Evolutionary conservation across 306 rosid species (phyloP), one percentile per base, ranked within the genome.

Genomic region (Quercus ilex): DNA sequence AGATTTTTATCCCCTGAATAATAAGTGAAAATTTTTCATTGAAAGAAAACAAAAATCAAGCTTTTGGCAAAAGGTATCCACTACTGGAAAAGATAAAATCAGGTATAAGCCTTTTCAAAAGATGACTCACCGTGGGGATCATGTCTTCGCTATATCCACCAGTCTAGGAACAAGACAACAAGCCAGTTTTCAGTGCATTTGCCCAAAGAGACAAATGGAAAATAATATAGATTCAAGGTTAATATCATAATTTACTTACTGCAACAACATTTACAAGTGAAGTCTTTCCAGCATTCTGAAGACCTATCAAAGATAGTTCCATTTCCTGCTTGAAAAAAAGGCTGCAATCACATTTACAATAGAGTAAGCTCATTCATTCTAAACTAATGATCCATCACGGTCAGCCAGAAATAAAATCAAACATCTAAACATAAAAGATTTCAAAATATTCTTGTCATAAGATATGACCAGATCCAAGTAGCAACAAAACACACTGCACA

Each of bases 121-220:
- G 9, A 82, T 46, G 63, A 85, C 94, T 86, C 85, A 93, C 98
- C 19, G 97, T 93, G 7, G 98, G 98, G 74, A 93, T 93, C 98
- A 93, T 93, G 86, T 93, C 98, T 87, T 93, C 98, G n/a, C 98
- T 93, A 55, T 93, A 93, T 38, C 98, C 98, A 63, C 94, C 98
- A 17, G 97, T 93, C 98, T 93, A 78, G 5, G 78, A 84, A 74
- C 69, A 81, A 78, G 38, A 52, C 19, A 30, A 55, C 70, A 72
- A 49, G 46, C 7, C 10, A 71, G 5, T 18, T 70, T 63, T 79
- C 23, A 83, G 84, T 19, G 18, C 76, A 83, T 78, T 59, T 76
- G 63, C 68, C 35, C 33, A 33, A 63, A 83, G 33, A 6, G 76
- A 28, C 68, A 81, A 43, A 31, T 78, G 56, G 81, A 73, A 55